These are phyloP conservation scores for Poa annua DNA, from an alignment of 176 grass and related monocot species.

Conservation along the genomic window DNA sequence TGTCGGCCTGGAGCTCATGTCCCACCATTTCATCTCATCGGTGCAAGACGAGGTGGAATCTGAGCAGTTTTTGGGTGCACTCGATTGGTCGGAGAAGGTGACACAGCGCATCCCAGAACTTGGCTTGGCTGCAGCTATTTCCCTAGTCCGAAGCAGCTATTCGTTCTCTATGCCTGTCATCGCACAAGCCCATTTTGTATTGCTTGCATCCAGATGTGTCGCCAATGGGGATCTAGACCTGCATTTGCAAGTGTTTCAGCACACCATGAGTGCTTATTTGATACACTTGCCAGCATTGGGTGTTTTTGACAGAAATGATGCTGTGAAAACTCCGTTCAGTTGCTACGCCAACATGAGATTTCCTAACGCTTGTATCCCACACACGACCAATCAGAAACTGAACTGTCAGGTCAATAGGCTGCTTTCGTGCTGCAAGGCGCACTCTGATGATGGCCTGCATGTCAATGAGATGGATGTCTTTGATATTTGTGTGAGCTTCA, in stretches of 20 bases:
- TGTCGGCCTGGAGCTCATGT: slow-evolving; percentile 35
- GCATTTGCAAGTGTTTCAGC: slow-evolving; percentile 34
- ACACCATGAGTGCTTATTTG: slow-evolving; percentile 38
- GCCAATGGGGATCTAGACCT: neutral
- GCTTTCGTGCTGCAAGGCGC: slow-evolving; percentile 44
- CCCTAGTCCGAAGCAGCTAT: neutral
- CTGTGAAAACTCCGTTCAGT: neutral
- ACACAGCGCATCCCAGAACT: slow-evolving; percentile 23
- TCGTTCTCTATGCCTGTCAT: neutral
- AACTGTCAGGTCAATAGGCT: slow-evolving; percentile 34
- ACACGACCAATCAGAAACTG: slow-evolving; percentile 38
- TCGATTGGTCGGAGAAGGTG: slow-evolving; percentile 30
- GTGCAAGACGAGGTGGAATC: slow-evolving; percentile 24
- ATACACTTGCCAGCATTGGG: slow-evolving; percentile 34
- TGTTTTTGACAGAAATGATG: slow-evolving; percentile 15
- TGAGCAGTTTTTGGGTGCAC: slow-evolving; percentile 10
- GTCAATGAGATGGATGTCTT: slow-evolving; percentile 23
- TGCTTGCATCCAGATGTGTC: slow-evolving; percentile 41
- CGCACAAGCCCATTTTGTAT: slow-evolving; percentile 48
- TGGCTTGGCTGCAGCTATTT: slow-evolving; percentile 19
- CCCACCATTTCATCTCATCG: slow-evolving; percentile 47
- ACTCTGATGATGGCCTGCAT: slow-evolving; percentile 25
- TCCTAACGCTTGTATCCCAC: slow-evolving; percentile 20
- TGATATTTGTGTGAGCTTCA: slow-evolving; percentile 12
- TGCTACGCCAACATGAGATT: neutral